A percentile compares a stretch with the other conserved stretches of the same genome.
phyloP scores from a whole-genome alignment of 2,329 filamentous ascomycete species.

The Sodiomyces alkalinus region DNA sequence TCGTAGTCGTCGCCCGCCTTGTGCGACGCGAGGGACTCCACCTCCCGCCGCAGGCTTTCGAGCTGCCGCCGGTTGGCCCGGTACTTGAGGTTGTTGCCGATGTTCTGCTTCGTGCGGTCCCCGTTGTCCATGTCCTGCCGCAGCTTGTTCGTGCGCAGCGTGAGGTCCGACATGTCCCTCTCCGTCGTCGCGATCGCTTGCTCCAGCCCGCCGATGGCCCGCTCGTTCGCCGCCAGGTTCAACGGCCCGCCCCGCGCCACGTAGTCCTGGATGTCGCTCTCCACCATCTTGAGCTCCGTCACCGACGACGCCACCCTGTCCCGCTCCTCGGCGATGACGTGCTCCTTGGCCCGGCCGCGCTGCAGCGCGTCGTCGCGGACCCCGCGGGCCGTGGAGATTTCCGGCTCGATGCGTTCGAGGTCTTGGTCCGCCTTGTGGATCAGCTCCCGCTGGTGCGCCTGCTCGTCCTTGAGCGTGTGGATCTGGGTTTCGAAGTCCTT shows the following conservation, averaged over 20 bases:
- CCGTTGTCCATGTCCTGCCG: constrained; percentile 65
- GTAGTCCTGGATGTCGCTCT: constrained; percentile 68
- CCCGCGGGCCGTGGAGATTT: constrained; percentile 60
- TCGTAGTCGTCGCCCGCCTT: constrained; percentile 74
- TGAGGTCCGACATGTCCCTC: constrained; percentile 50
- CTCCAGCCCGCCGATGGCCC: constrained; percentile 54
- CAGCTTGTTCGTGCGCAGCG: constrained; percentile 59
- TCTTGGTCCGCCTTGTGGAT: constrained; percentile 59
- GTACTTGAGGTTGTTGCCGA: constrained; percentile 77
- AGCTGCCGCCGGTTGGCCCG: constrained; percentile 60
- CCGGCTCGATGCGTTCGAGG: constrained; percentile 57
- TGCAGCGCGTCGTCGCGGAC: constrained; percentile 63
- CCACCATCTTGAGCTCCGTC: constrained; percentile 60
- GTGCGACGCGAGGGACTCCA: constrained; percentile 58
- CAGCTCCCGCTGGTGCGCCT: constrained; percentile 49
- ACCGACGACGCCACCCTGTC: constrained; percentile 59
- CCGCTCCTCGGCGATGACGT: constrained; percentile 54
- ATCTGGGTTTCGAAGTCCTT: constrained; percentile 54
- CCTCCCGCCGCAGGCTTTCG: constrained; percentile 50
- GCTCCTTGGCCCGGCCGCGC: constrained; percentile 57
- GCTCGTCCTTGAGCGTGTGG: constrained; percentile 55
- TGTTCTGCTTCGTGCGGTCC: constrained; percentile 71
- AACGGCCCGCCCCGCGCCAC: constrained; percentile 57
- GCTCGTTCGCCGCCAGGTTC: constrained; percentile 54
- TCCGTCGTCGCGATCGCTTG: constrained; percentile 50